A percentile compares a stretch with the other conserved stretches of the same genome.
Evolutionary conservation across 306 rosid genomes (phyloP).

Genomic region (Comarum palustre): DNA sequence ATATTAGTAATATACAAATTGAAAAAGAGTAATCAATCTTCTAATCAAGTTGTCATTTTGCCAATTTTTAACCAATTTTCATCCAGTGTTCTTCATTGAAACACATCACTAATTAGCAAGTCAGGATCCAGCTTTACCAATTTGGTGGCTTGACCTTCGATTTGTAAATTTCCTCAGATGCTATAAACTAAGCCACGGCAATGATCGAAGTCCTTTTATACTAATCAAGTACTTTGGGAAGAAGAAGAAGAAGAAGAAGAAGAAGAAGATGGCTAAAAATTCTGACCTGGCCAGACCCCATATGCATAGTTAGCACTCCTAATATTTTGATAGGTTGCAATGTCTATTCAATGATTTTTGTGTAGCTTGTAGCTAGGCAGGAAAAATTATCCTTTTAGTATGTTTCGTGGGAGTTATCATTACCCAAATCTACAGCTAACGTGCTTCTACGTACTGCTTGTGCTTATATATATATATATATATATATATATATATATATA

Average conservation of each 20-base stretch:
- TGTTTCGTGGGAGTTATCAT: conserved; percentile 10
- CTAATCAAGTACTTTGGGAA: not conserved
- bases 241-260: not conserved
- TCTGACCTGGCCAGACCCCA: not conserved
- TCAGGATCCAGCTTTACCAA: conserved; percentile 1
- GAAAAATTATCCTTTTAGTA: conserved; percentile 6
- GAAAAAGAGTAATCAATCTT: not conserved
- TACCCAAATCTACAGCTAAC: conserved; percentile 11
- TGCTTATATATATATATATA: not conserved
- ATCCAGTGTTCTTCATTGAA: conserved; percentile 19
- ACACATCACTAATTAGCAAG: conserved; percentile 12
- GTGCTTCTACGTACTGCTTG: not conserved
- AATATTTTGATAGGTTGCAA: not conserved
- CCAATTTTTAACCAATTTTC: not conserved
- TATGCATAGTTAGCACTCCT: conserved; percentile 9
- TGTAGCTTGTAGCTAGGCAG: not conserved
- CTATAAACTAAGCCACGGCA: not conserved
- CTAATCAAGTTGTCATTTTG: conserved; percentile 9
- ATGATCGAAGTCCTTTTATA: not conserved
- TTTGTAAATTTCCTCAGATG: not conserved
- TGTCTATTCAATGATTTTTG: conserved; percentile 1
- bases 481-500: too few species aligned
- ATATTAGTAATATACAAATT: not conserved
- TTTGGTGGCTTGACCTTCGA: conserved; percentile 9
- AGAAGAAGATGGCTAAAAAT: conserved; percentile 3